These are phyloP conservation scores for Scheffersomyces segobiensis DNA, from an alignment of 1,139 yeast genomes.

Conservation along the genomic window DNA sequence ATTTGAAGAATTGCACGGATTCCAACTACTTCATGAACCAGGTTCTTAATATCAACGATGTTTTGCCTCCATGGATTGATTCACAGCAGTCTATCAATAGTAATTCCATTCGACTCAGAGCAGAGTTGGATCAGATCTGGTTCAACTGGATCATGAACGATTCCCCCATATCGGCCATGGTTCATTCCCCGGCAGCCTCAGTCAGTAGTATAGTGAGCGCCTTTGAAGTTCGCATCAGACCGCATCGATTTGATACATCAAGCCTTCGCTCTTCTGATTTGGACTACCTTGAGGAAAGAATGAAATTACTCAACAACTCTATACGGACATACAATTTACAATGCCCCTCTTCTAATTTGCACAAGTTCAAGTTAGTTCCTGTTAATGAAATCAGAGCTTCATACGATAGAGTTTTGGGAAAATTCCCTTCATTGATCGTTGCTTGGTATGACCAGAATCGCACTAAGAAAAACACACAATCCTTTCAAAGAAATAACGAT, in stretches of 20 bases:
- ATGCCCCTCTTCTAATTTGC: slow-evolving; percentile 70
- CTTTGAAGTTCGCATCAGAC: slow-evolving; percentile 3
- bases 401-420: slow-evolving; percentile 7
- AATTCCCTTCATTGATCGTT: slow-evolving; percentile 11
- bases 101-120: slow-evolving; percentile 48
- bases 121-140: slow-evolving; percentile 47
- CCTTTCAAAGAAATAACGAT: slow-evolving; percentile 2
- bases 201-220: neutral
- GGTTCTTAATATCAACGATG: slow-evolving; percentile 72
- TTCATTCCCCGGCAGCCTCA: slow-evolving; percentile 1
- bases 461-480: slow-evolving; percentile 3
- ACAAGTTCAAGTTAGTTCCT: slow-evolving; percentile 59
- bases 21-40: slow-evolving; percentile 46
- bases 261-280: slow-evolving; percentile 15
- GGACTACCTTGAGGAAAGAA: slow-evolving; percentile 42
- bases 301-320: slow-evolving; percentile 54
- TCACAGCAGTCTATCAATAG: slow-evolving; percentile 61
- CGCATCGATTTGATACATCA: neutral
- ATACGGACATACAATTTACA: slow-evolving; percentile 77
- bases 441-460: slow-evolving; percentile 22
- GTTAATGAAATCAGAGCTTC: slow-evolving; percentile 50
- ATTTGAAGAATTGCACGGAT: slow-evolving; percentile 58
- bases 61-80: slow-evolving; percentile 88
- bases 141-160: slow-evolving; percentile 32
- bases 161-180: slow-evolving; percentile 4